These are phyloP conservation scores for Xanthoconium stramineum DNA, from an alignment of 768 basidiomycete species.

Conservation along the genomic window DNA sequence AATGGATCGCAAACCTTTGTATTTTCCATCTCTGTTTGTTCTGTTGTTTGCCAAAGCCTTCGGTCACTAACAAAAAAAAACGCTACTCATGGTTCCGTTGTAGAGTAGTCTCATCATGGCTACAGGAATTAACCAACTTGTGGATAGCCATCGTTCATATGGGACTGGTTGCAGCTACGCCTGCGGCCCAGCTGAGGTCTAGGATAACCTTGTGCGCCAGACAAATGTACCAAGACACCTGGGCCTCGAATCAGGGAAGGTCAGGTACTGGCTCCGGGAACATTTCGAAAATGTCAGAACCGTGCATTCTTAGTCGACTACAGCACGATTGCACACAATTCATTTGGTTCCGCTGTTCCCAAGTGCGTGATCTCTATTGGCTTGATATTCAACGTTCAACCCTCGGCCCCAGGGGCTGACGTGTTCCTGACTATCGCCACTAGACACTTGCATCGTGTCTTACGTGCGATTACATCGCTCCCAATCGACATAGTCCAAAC, in stretches of 20 bases:
- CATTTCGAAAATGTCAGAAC: slow-evolving; percentile 59
- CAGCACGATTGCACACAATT: slow-evolving; percentile 70
- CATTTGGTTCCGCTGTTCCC: slow-evolving; percentile 56
- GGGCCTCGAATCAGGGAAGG: slow-evolving; percentile 55
- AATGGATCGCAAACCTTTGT: too few species aligned
- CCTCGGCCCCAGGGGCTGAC: background rate
- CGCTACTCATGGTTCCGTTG: too few species aligned
- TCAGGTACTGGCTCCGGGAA: slow-evolving; percentile 54
- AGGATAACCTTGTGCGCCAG: slow-evolving; percentile 46
- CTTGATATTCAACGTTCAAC: too few species aligned
- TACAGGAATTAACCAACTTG: background rate
- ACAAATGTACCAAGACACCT: slow-evolving; percentile 84
- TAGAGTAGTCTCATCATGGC: too few species aligned
- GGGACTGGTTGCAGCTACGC: slow-evolving; percentile 56
- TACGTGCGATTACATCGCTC: slow-evolving; percentile 67
- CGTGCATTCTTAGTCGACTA: slow-evolving; percentile 75
- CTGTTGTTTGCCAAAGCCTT: too few species aligned
- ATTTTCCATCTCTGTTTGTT: too few species aligned
- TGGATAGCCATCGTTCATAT: slow-evolving; percentile 54
- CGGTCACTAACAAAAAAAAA: slow-evolving; percentile 13
- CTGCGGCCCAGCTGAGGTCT: slow-evolving; percentile 45
- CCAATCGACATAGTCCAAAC: slow-evolving; percentile 60
- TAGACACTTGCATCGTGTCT: slow-evolving; percentile 71
- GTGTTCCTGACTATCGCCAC: background rate
- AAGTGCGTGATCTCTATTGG: slow-evolving; percentile 50